A percentile compares a stretch with the other conserved stretches of the same genome.
These are phyloP conservation scores for Colletotrichum chlorophyti DNA, from an alignment of 2,329 filamentous ascomycete species.

Conservation along the genomic window DNA sequence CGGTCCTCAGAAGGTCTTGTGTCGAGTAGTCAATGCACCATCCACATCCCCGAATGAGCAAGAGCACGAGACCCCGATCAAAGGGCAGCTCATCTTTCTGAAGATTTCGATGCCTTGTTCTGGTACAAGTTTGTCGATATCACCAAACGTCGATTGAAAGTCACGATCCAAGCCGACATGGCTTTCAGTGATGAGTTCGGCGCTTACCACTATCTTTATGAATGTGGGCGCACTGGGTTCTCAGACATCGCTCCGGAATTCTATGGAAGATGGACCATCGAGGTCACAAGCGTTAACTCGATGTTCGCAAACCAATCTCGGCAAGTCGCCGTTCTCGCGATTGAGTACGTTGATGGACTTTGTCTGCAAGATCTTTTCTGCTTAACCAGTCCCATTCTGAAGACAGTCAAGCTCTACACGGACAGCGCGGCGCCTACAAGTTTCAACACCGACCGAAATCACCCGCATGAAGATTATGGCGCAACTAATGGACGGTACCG, in stretches of 20 bases:
- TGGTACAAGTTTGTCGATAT: background rate
- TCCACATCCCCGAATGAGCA: background rate
- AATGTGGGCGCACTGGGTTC: background rate
- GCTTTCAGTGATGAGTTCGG: constrained; percentile 3
- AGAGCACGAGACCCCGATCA: background rate
- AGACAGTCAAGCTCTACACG: background rate
- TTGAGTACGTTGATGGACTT: background rate
- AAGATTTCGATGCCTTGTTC: constrained; percentile 5
- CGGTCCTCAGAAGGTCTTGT: constrained; percentile 4
- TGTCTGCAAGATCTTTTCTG: background rate
- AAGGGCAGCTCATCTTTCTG: background rate
- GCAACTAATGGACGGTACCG: background rate
- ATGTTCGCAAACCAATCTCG: background rate
- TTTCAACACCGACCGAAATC: background rate
- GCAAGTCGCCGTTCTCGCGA: background rate
- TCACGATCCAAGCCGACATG: background rate
- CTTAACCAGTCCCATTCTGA: background rate
- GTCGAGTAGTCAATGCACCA: background rate
- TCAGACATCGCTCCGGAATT: background rate
- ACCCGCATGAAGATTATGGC: background rate
- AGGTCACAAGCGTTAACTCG: background rate
- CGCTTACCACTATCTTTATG: background rate
- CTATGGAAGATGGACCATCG: background rate
- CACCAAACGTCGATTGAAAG: background rate
- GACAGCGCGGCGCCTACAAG: too few species aligned